phyloP scores from a whole-genome alignment of 75 land plant species.

The Sequoia sempervirens region DNA sequence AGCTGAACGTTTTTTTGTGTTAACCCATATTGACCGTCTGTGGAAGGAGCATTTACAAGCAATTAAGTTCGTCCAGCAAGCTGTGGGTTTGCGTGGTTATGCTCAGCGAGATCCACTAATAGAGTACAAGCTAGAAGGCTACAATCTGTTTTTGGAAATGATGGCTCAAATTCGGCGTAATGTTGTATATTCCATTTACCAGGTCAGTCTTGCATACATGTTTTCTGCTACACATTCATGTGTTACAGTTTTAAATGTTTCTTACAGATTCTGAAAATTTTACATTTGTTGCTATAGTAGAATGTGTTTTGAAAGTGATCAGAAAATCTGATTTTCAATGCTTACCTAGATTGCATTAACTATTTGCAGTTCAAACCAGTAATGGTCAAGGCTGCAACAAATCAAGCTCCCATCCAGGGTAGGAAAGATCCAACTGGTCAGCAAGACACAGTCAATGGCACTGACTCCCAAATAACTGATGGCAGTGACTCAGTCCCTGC shows the following conservation, averaged over 20 bases:
- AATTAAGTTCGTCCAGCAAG: constrained; percentile 96
- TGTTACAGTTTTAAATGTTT: background rate
- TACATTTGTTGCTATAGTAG: background rate
- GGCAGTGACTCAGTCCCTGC: constrained; percentile 10
- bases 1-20: constrained; percentile 89
- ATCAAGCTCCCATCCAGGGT: constrained; percentile 12
- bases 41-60: constrained; percentile 99
- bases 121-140: constrained; percentile 99
- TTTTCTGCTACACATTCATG: background rate
- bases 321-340: background rate
- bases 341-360: background rate
- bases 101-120: constrained; percentile 98
- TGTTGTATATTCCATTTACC: constrained; percentile 93
- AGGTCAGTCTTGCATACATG: constrained; percentile 33
- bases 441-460: constrained; percentile 15
- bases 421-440: constrained; percentile 14
- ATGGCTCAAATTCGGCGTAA: constrained; percentile 95
- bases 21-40: constrained; percentile 85
- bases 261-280: background rate
- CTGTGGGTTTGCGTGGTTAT: constrained; percentile 97
- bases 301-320: background rate
- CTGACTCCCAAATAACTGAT: background rate
- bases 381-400: constrained; percentile 26
- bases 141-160: constrained; percentile 97
- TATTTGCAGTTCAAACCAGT: constrained; percentile 62